Conservation (phyloP, 768 basidiomycete species). For the Roridomyces roridus region DNA sequence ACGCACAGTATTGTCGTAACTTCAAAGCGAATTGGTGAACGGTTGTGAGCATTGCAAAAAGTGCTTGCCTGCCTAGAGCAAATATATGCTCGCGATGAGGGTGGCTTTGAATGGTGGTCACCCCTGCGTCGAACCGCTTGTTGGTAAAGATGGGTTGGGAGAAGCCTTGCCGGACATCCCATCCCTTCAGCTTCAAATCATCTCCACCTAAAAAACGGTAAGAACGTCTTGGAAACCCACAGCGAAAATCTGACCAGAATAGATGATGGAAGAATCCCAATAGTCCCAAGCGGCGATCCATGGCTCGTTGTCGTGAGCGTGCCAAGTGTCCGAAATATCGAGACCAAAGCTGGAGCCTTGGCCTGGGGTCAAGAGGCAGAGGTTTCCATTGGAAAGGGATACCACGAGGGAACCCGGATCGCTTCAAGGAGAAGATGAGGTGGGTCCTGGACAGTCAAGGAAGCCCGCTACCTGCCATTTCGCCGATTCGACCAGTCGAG, state of each 20-base stretch:
- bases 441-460: not conserved
- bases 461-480: slow-evolving; percentile 10
- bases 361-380: slow-evolving; percentile 65
- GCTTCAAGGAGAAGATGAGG: slow-evolving; percentile 37
- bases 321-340: slow-evolving; percentile 65
- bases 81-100: slow-evolving; percentile 80
- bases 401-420: slow-evolving; percentile 66
- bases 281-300: slow-evolving; percentile 95
- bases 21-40: slow-evolving; percentile 34
- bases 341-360: slow-evolving; percentile 46
- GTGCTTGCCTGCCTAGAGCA: slow-evolving; percentile 85
- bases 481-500: slow-evolving; percentile 91
- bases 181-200: slow-evolving; percentile 86
- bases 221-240: not conserved
- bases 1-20: slow-evolving; percentile 83
- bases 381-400: slow-evolving; percentile 81
- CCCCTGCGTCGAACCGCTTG: slow-evolving; percentile 89
- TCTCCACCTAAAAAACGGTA: slow-evolving; percentile 83
- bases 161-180: slow-evolving; percentile 82
- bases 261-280: slow-evolving; percentile 81
- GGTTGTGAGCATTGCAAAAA: not conserved
- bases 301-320: slow-evolving; percentile 91
- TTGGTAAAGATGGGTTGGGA: slow-evolving; percentile 70
- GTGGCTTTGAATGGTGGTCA: slow-evolving; percentile 89
- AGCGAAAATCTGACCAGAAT: slow-evolving; percentile 66